Base-by-base conservation (phyloP, 176 grass and related monocot genomes). In the Aegilops tauschii region DNA sequence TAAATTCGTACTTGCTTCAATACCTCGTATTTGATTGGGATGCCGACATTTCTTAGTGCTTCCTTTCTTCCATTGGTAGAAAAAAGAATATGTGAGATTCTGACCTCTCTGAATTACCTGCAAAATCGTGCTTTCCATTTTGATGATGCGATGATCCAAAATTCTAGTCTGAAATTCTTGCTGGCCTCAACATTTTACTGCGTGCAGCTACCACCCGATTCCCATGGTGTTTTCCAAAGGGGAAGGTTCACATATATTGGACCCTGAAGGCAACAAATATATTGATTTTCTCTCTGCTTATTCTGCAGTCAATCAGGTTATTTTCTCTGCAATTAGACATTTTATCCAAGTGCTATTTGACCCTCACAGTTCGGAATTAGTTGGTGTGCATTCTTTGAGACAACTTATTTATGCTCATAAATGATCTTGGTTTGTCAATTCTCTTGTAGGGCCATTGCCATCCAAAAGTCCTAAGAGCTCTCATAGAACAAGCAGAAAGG, bases 261-360 rank as follows among this genome's bases (percentile, higher is more conserved):
- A 98, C 35, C 96, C 96, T 28, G 96, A 98, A 94, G 96, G 96
- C 74, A 98, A 98, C 37, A 98, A 92, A 79, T 98, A 98, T 86
- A 92, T 95, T 10, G 92, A 98, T 85, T 98, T 96, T 54, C 88
- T 98, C 67, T 98, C 97, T 80, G 97, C 97, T 83, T 94, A 98
- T 59, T 98, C 96, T 88, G 96, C 93, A 82, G 93, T 98, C 31
- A 96, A 98, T 88, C 97, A 98, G 97, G 94, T 94, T 36, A 50
- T 56, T 2, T 65, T 78, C 17, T 88, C 39, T 20, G 25, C 12
- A 35, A 21, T 85, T 52, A 20, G 5, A 44, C 52, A 56, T 32
- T 42, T 29, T 21, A 84, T 18, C 6, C 29, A 6, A 11, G 6
- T 58, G 13, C 6, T 54, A 27, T 39, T 77, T 73, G 29, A 1